phyloP scores from a whole-genome alignment of 2,329 filamentous ascomycete genomes.

The Plectosphaerella sp. region DNA sequence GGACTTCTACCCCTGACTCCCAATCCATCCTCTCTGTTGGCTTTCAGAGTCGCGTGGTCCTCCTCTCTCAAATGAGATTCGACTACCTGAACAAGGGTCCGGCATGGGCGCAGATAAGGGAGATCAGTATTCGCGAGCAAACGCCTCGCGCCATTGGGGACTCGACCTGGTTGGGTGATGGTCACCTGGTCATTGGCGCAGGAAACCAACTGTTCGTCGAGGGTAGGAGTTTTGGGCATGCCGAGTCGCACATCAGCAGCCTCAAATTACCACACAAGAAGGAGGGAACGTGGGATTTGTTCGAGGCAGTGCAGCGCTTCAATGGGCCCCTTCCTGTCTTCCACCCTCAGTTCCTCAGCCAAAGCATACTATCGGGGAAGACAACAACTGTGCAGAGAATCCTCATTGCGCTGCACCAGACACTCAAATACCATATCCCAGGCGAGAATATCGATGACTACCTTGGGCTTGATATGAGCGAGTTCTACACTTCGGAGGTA shows the following conservation, averaged over 20 bases:
- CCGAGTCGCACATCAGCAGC: constrained; percentile 53
- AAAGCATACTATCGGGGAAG: constrained; percentile 82
- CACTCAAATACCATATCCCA: constrained; percentile 76
- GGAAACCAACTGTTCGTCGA: constrained; percentile 90
- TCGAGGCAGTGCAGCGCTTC: constrained; percentile 75
- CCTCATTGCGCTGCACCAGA: constrained; percentile 66
- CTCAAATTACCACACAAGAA: constrained; percentile 43
- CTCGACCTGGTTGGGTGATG: constrained; percentile 84
- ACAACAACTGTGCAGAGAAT: constrained; percentile 65
- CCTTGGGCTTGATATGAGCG: constrained; percentile 59
- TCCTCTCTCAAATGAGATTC: constrained; percentile 84
- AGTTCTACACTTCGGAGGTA: constrained; percentile 45
- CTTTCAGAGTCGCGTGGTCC: constrained; percentile 77
- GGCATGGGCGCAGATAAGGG: constrained; percentile 82
- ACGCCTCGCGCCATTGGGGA: constrained; percentile 91
- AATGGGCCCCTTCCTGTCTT: constrained; percentile 88
- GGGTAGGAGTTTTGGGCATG: constrained; percentile 66
- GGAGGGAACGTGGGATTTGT: constrained; percentile 61
- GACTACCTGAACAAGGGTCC: constrained; percentile 85
- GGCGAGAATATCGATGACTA: constrained; percentile 79
- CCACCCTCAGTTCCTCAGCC: constrained; percentile 84
- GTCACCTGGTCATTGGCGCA: constrained; percentile 79
- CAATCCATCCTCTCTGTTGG: constrained; percentile 91
- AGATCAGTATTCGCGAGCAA: constrained; percentile 74
- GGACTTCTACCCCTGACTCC: constrained; percentile 86